These are phyloP conservation scores for Eleusine indica DNA, from an alignment of 176 grass and related monocot genomes.

Conservation along the genomic window DNA sequence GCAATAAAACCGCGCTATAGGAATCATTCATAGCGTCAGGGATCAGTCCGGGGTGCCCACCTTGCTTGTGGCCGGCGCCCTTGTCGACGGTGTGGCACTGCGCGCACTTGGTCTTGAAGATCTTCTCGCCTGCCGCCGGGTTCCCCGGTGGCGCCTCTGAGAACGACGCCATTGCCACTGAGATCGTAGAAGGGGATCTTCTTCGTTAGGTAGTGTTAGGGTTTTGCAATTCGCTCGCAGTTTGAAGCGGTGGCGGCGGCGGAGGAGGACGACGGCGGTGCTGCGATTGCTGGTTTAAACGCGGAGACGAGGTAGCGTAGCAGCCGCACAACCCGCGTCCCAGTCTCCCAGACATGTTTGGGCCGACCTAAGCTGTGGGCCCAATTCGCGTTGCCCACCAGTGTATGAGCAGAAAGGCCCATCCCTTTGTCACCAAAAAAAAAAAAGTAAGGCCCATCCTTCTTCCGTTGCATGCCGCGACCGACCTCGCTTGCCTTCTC, in stretches of 20 bases:
- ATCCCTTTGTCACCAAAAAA: too few species aligned
- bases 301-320: neutral
- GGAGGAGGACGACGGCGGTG: neutral
- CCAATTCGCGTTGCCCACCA: neutral
- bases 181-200: neutral
- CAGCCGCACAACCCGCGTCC: neutral
- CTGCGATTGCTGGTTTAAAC: neutral
- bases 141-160: slow-evolving; percentile 72
- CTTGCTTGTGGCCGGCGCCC: slow-evolving; percentile 92
- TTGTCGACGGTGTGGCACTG: slow-evolving; percentile 94
- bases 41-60: slow-evolving; percentile 19
- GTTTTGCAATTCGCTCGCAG: neutral
- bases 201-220: neutral
- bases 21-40: neutral
- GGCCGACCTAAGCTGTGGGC: neutral
- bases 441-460: too few species aligned
- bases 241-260: neutral
- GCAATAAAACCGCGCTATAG: neutral
- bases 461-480: too few species aligned
- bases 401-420: neutral
- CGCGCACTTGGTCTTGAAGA: slow-evolving; percentile 96
- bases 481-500: too few species aligned
- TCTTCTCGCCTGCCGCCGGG: slow-evolving; percentile 70
- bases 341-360: neutral
- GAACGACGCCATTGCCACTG: slow-evolving; percentile 69